These are phyloP conservation scores for Lichtheimia ornata DNA, from an alignment of 371 early-diverging fungal genomes.

Conservation along the genomic window DNA sequence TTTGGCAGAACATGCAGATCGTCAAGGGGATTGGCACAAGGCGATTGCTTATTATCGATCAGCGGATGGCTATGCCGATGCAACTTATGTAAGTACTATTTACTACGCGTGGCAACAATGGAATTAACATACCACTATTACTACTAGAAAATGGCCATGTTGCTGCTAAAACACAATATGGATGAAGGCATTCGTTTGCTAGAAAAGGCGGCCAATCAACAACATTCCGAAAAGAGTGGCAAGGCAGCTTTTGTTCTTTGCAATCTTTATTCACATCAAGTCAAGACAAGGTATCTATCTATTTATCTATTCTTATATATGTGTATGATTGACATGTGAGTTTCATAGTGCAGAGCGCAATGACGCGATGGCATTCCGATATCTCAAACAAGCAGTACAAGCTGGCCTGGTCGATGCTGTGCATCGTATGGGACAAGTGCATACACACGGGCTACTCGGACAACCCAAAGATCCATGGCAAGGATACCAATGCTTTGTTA, in stretches of 20 bases:
- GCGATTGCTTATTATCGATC: slow-evolving; percentile 75
- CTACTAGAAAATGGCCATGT: slow-evolving; percentile 40
- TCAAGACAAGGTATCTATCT: slow-evolving; percentile 26
- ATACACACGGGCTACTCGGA: slow-evolving; percentile 22
- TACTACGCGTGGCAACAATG: neutral
- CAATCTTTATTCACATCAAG: slow-evolving; percentile 33
- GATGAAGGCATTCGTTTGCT: slow-evolving; percentile 31
- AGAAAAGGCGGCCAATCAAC: slow-evolving; percentile 35
- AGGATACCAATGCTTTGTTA: slow-evolving; percentile 34
- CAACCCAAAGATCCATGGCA: slow-evolving; percentile 15
- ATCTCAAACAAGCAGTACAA: slow-evolving; percentile 32
- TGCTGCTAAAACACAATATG: slow-evolving; percentile 30
- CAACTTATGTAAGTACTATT: slow-evolving; percentile 64
- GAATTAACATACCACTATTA: neutral
- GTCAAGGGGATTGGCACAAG: slow-evolving; percentile 49
- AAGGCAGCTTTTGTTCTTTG: slow-evolving; percentile 41
- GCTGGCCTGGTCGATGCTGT: slow-evolving; percentile 25
- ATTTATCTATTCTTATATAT: neutral
- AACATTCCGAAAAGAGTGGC: slow-evolving; percentile 23
- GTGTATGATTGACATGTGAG: neutral
- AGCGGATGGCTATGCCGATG: slow-evolving; percentile 71
- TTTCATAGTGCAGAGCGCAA: slow-evolving; percentile 1
- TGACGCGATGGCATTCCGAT: slow-evolving; percentile 22
- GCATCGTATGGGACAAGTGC: slow-evolving; percentile 29
- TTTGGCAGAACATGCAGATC: slow-evolving; percentile 38